Evolutionary conservation across 1,284 basidiomycete species (phyloP).

Genomic region (Papiliotrema laurentii): DNA sequence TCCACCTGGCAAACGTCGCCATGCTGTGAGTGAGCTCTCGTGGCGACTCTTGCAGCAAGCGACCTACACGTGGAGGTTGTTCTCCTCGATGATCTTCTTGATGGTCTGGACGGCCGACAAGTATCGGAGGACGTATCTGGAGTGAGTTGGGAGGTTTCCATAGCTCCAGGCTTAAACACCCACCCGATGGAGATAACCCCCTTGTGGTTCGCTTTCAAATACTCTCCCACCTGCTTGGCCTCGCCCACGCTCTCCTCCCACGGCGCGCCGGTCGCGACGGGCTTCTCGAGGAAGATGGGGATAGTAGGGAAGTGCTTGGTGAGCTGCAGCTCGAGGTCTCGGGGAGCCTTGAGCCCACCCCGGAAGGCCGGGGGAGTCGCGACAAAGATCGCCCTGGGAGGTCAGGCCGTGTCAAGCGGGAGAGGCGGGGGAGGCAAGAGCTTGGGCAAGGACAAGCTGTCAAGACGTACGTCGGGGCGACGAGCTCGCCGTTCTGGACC

Average conservation of each 20-base stretch:
- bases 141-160: slow-evolving; percentile 6
- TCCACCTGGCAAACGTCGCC: slow-evolving; percentile 52
- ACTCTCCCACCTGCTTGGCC: slow-evolving; percentile 60
- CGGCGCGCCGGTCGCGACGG: slow-evolving; percentile 50
- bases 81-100: slow-evolving; percentile 53
- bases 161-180: slow-evolving; percentile 20
- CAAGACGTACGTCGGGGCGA: slow-evolving; percentile 46
- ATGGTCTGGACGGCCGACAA: slow-evolving; percentile 52
- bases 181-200: slow-evolving; percentile 81
- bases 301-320: slow-evolving; percentile 79
- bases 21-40: slow-evolving; percentile 36
- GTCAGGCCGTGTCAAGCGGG: neutral
- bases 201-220: slow-evolving; percentile 56
- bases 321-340: slow-evolving; percentile 84
- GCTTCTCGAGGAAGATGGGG: slow-evolving; percentile 85
- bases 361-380: slow-evolving; percentile 90
- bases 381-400: slow-evolving; percentile 70
- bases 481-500: slow-evolving; percentile 53
- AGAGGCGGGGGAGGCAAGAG: neutral
- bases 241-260: slow-evolving; percentile 46
- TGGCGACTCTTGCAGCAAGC: slow-evolving; percentile 46
- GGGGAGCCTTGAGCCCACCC: slow-evolving; percentile 64
- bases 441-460: neutral
- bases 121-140: slow-evolving; percentile 50
- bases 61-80: slow-evolving; percentile 49